Base-by-base conservation (phyloP, 176 grass and related monocot genomes). In the Cymbopogon citratus region DNA sequence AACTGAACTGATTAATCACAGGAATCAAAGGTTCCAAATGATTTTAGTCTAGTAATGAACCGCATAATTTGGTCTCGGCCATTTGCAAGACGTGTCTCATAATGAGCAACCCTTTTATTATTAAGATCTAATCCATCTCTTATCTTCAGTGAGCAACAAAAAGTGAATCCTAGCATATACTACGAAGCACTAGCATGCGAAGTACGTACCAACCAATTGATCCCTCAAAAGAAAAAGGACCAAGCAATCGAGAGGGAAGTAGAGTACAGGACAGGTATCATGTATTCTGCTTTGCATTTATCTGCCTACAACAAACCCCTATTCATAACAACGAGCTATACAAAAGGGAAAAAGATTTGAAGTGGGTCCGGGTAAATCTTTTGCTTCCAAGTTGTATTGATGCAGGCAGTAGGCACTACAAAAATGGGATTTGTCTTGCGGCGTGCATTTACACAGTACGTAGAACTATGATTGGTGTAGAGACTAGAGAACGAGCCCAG, bases 361-460 rank as follows among this genome's bases (percentile, higher is more conserved):
- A 77, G 64, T 77, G 74, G 74, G 51, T 70, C 73, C 48, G 43
- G 74, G 44, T 46, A 45, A 67, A 59, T 77, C 24, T 84, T 48
- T 18, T 34, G 63, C 48, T 59, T 57, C 44, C 59, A 34, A 24
- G 19, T 65, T 41, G 56, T 69, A 69, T 59, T 84, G 31, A 62
- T 45, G 36, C 35, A 33, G 18, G 36, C 35, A 33, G 18, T 57
- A 63, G 39, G 13, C 27, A 66, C 40, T 35, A 63, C 64, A 7
- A 74, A 49, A 54, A 71, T 39, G 6, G 46, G 38, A 31, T 77
- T 66, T 48, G 45, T 23, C 77, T 43, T 57, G 45, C 66, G 78
- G 78, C 66, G 83, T 85, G 83, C 87, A 57, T 78, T 46, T 66
- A 81, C 59, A 85, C 73, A 67, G 78, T 85, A 82, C 28, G 12